Percentiles rank a stretch among this genome's conserved stretches.
Conservation (phyloP, 106 monocot species). For the Dioscorea dumetorum region DNA sequence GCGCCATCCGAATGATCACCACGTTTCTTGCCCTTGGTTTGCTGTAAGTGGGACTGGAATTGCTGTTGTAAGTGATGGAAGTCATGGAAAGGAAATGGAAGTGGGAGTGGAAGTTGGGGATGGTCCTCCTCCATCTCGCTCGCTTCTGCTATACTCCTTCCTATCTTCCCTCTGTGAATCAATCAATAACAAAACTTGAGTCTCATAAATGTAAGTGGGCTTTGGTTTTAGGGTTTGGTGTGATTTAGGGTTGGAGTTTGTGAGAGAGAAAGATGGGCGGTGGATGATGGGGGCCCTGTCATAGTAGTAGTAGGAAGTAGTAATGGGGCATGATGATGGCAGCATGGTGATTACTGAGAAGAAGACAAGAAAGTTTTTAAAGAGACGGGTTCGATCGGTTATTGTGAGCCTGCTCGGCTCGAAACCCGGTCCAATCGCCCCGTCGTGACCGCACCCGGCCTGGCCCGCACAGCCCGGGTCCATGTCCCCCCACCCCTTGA, state of each 20-base stretch:
- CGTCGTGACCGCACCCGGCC: background rate
- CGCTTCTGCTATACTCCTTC: too few relatives aligned
- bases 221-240: background rate
- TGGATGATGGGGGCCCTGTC: too few relatives aligned
- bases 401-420: background rate
- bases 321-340: too few relatives aligned
- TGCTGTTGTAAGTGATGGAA: slow-evolving; percentile 16
- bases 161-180: too few relatives aligned
- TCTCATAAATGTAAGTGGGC: too few relatives aligned
- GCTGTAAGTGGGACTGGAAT: slow-evolving; percentile 8
- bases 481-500: background rate
- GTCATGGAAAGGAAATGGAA: slow-evolving; percentile 11
- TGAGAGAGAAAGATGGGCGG: background rate
- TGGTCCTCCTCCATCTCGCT: background rate
- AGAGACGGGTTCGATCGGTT: background rate
- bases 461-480: background rate
- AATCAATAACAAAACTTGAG: too few relatives aligned
- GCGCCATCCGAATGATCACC: too few relatives aligned
- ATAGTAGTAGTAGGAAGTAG: too few relatives aligned
- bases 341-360: background rate
- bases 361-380: background rate
- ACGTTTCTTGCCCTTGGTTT: slow-evolving; percentile 20
- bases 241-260: too few relatives aligned
- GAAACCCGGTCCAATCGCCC: background rate
- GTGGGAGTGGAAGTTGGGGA: background rate